These are phyloP conservation scores for Pelargonium australe DNA, from an alignment of 441 rosid genomes.

Conservation along the genomic window DNA sequence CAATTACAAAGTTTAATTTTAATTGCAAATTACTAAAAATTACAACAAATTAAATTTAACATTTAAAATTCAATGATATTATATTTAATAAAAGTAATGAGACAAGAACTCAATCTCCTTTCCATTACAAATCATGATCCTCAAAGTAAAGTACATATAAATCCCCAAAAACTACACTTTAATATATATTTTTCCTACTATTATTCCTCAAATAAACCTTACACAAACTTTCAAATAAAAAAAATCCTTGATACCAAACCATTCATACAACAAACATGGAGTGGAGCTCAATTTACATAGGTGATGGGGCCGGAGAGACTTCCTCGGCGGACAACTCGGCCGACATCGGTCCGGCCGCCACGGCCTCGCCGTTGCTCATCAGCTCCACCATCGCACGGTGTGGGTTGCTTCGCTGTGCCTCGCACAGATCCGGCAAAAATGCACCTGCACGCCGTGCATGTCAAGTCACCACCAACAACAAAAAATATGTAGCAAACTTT, in stretches of 20 bases:
- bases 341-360: background rate
- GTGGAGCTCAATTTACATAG: background rate
- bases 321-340: background rate
- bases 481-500: no score
- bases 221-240: background rate
- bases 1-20: no score
- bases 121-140: no score
- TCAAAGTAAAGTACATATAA: no score
- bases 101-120: no score
- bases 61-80: no score
- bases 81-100: no score
- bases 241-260: background rate
- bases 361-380: background rate
- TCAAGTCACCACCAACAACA: background rate
- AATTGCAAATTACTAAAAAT: no score
- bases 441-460: background rate
- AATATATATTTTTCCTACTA: background rate
- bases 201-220: background rate
- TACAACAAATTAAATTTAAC: no score
- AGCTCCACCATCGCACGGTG: background rate
- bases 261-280: background rate
- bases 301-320: background rate
- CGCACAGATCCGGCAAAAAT: background rate
- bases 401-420: background rate
- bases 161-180: background rate